Base-by-base conservation (phyloP, 148 eudicot species). In the Rheum nobile region DNA sequence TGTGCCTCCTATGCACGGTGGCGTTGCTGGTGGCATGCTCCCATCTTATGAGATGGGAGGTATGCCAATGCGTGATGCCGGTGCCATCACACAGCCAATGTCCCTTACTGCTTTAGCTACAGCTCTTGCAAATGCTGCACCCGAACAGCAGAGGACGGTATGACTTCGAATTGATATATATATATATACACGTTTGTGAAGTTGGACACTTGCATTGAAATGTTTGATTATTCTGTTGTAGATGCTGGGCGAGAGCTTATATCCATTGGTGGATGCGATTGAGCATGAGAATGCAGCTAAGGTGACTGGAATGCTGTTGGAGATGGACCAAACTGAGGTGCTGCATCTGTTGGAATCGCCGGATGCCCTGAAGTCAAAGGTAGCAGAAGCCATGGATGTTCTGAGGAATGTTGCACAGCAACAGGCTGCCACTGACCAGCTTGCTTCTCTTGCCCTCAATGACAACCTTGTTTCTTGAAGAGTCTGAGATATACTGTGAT, bases 131-230 rank as follows among this genome's bases (percentile, higher is more conserved):
- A 88, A 93, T 82, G 89, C 98, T 71, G 61, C 90, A 9, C 88
- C 92, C 72, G 98, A 93, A 6, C 97, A 91, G 75, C 98, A 90
- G 76, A 88, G 98, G 74, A 90, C 90, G 83, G 97, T 92, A 81
- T 22, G 85, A n/a, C n/a, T n/a, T n/a, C n/a, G n/a, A n/a, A n/a
- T n/a, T n/a, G n/a, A n/a, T n/a, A n/a, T n/a, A n/a, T n/a, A n/a
- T n/a, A n/a, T n/a, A n/a, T n/a, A n/a, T n/a, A n/a, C n/a, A n/a
- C n/a, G n/a, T n/a, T n/a, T n/a, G n/a, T n/a, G n/a, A n/a, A n/a
- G n/a, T n/a, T n/a, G n/a, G n/a, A n/a, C n/a, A n/a, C n/a, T n/a
- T n/a, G n/a, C n/a, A n/a, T n/a, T n/a, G n/a, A n/a, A n/a, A n/a
- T n/a, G n/a, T n/a, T n/a, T n/a, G n/a, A 17, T 67, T 17, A 32